phyloP scores from a whole-genome alignment of 2,329 filamentous ascomycete species.

The Aureobasidium lini region DNA sequence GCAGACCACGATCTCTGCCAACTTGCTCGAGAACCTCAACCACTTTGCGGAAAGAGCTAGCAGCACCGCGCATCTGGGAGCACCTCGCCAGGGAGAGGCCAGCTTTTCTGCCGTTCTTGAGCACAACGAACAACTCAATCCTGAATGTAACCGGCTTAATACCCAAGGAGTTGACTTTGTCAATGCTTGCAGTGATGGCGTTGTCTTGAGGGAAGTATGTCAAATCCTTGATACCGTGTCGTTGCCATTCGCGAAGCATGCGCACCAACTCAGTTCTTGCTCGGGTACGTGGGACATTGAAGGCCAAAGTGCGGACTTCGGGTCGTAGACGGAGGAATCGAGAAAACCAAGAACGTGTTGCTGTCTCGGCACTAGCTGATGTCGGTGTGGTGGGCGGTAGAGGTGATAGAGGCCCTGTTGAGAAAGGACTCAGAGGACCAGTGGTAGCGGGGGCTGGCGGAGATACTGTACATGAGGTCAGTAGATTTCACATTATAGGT shows the following conservation, averaged over 20 bases:
- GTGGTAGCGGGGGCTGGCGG: conserved; percentile 7
- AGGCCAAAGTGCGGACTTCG: conserved; percentile 65
- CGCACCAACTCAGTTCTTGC: conserved; percentile 70
- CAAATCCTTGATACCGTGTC: conserved; percentile 71
- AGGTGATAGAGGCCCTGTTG: conserved; percentile 18
- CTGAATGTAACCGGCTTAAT: conserved; percentile 86
- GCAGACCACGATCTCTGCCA: conserved; percentile 55
- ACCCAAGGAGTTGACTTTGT: conserved; percentile 67
- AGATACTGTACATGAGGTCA: conserved; percentile 12
- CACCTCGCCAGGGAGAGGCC: conserved; percentile 76
- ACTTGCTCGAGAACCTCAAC: conserved; percentile 67
- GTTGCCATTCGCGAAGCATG: conserved; percentile 67
- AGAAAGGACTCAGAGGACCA: conserved; percentile 1
- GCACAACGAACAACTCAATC: conserved; percentile 78
- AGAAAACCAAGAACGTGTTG: conserved; percentile 72
- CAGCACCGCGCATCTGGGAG: conserved; percentile 85
- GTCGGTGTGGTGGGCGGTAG: conserved; percentile 27
- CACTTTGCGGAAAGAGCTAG: conserved; percentile 78
- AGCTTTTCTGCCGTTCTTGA: conserved; percentile 72
- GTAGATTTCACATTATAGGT: conserved; percentile 27
- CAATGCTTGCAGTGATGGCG: conserved; percentile 71
- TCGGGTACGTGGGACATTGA: conserved; percentile 62
- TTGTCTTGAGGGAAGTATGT: conserved; percentile 71
- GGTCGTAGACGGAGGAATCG: conserved; percentile 87
- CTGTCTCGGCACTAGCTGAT: conserved; percentile 17